These are phyloP conservation scores for Amphicarpaea edgeworthii DNA, from an alignment of 306 rosid genomes.

Conservation along the genomic window DNA sequence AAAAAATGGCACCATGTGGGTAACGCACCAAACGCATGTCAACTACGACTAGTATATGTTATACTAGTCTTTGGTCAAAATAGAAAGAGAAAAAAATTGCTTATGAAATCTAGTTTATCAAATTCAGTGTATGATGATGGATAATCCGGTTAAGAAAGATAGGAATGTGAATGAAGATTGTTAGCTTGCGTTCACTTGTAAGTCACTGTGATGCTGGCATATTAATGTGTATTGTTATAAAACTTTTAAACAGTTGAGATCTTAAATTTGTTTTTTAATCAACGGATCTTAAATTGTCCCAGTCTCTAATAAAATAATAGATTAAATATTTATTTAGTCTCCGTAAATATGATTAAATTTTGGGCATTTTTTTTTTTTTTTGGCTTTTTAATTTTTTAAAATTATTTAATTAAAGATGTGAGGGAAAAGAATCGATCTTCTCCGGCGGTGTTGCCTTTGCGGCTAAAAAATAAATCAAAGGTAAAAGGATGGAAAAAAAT, in stretches of 20 bases:
- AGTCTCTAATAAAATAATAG: too few species aligned
- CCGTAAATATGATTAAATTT: too few species aligned
- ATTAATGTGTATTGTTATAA: background rate
- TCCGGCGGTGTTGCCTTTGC: too few species aligned
- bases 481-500: too few species aligned
- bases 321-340: too few species aligned
- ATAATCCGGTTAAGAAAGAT: background rate
- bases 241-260: background rate
- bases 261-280: background rate
- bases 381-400: too few species aligned
- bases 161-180: background rate
- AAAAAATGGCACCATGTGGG: background rate
- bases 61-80: background rate
- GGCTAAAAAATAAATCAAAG: too few species aligned
- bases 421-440: too few species aligned
- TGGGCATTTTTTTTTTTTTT: too few species aligned
- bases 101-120: background rate
- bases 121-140: background rate
- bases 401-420: too few species aligned
- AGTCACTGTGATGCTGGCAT: background rate
- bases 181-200: background rate
- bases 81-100: background rate
- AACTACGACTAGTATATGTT: background rate
- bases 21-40: background rate
- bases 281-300: background rate